Base-by-base conservation (phyloP, 345 rosid species). In the Salix dunnii region DNA sequence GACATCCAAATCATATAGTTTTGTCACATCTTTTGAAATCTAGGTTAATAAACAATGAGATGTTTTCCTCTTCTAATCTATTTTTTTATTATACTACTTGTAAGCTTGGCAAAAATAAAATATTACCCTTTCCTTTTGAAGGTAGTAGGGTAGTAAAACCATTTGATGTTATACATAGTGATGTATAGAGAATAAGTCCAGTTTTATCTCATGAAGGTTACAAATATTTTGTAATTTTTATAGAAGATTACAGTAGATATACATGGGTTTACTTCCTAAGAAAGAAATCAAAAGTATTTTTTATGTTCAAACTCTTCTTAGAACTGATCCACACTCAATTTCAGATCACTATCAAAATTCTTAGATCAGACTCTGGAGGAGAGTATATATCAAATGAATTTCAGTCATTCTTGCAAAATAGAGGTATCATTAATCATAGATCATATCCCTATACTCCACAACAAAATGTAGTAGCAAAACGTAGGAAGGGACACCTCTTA, bases 401-500 rank as follows among this genome's bases (percentile, higher is more conserved):
- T 43, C 74, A 76, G 28, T 33, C 11, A 5, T 70, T 38, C 31
- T 14, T 69, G 2, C 61, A 58, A 13, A 1, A 28, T 5, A 77
- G 58, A 3, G 70, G 78, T 3, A 79, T 61, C 21, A 3, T 79
- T 16, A 21, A 38, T 67, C 49, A 73, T 1, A 17, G 35, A 0
- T 73, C 77, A 1, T 79, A 40, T 31, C 62, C 71, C 33, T 42
- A 25, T 16, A 75, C 75, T 17, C 61, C 71, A 2, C 67, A 68
- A 17, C 74, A 79, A 7, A 68, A 74, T 68, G 65, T 31, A 18
- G 33, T 38, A 0, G 66, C 42, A 3, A 10, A 74, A 8, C 13
- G 33, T 1, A 79, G 73, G 7, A 74, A 55, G 35, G 7, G 64
- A 2, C 70, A 73, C 16, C 17, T 60, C 18, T 21, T 70, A 7